Conservation (phyloP, 192 early-diverging fungal genomes). For the Podila minutissima region DNA sequence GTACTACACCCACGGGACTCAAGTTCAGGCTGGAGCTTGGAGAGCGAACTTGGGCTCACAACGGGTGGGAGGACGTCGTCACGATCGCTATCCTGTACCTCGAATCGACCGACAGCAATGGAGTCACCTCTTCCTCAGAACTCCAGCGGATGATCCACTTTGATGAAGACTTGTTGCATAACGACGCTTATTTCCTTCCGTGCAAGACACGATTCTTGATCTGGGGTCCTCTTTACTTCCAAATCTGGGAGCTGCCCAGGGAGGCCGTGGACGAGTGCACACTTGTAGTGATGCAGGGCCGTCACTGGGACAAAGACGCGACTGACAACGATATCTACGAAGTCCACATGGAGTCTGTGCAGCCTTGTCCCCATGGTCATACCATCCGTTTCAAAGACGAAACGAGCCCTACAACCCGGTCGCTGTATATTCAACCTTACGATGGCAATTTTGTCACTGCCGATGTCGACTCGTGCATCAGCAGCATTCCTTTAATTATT, state of each 20-base stretch:
- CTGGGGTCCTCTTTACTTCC: neutral
- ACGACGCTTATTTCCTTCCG: neutral
- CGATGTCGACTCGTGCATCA: neutral
- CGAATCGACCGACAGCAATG: neutral
- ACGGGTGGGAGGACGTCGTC: neutral
- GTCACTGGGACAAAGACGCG: too few species aligned
- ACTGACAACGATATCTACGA: neutral
- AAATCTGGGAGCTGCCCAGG: conserved; percentile 1
- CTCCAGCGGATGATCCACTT: neutral
- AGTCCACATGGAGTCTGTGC: neutral
- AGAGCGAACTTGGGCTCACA: neutral
- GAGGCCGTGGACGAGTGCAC: neutral
- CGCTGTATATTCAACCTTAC: neutral
- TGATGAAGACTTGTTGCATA: neutral
- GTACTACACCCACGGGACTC: neutral
- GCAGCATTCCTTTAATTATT: conserved; percentile 1
- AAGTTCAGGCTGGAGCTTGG: neutral
- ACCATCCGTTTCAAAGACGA: neutral
- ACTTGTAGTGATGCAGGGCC: neutral
- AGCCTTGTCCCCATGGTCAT: neutral
- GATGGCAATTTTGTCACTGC: neutral
- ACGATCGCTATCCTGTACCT: neutral
- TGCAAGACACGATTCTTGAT: conserved; percentile 3
- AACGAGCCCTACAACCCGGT: neutral
- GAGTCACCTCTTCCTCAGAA: neutral